A percentile compares a stretch with the other conserved stretches of the same genome.
These are phyloP conservation scores for Chaetomidium leptoderma DNA, from an alignment of 495 filamentous ascomycete species.

Conservation along the genomic window DNA sequence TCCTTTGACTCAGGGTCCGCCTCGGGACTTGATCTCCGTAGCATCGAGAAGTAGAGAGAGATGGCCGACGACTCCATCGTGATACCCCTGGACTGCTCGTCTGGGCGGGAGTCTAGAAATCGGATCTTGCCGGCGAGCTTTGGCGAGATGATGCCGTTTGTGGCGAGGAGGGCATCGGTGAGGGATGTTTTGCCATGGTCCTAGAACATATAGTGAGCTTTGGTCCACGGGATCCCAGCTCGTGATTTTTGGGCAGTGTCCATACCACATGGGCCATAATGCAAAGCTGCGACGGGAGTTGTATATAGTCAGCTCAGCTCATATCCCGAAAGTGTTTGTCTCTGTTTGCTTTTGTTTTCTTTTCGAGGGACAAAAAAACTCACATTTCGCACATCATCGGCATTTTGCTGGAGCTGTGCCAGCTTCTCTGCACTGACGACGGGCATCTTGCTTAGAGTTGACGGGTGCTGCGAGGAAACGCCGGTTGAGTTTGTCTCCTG, in stretches of 20 bases:
- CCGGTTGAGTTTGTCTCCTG: too few species aligned
- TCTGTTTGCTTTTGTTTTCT: not conserved
- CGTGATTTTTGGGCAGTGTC: too few species aligned
- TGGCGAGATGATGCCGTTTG: slow-evolving; percentile 98
- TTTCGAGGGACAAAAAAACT: slow-evolving; percentile 21
- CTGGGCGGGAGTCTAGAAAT: slow-evolving; percentile 92
- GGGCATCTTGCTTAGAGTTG: slow-evolving; percentile 60
- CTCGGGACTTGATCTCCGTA: slow-evolving; percentile 62
- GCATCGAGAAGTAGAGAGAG: slow-evolving; percentile 91
- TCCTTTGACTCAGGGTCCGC: slow-evolving; percentile 68
- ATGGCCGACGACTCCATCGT: slow-evolving; percentile 99
- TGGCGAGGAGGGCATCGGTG: slow-evolving; percentile 92
- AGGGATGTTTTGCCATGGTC: slow-evolving; percentile 99
- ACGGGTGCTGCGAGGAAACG: not conserved
- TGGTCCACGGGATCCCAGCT: too few species aligned
- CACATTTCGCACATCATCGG: slow-evolving; percentile 87
- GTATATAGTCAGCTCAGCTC: slow-evolving; percentile 57
- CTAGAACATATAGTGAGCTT: slow-evolving; percentile 32
- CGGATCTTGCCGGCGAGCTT: slow-evolving; percentile 97
- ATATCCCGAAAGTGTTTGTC: not conserved
- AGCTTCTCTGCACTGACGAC: slow-evolving; percentile 84
- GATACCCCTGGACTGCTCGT: slow-evolving; percentile 95
- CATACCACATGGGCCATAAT: slow-evolving; percentile 83
- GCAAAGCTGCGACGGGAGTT: slow-evolving; percentile 92
- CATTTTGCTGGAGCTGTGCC: slow-evolving; percentile 74